Percentiles rank a stretch among this genome's conserved stretches.
phyloP scores from a whole-genome alignment of 2,329 filamentous ascomycete genomes.

The Cryphonectria radicalis region DNA sequence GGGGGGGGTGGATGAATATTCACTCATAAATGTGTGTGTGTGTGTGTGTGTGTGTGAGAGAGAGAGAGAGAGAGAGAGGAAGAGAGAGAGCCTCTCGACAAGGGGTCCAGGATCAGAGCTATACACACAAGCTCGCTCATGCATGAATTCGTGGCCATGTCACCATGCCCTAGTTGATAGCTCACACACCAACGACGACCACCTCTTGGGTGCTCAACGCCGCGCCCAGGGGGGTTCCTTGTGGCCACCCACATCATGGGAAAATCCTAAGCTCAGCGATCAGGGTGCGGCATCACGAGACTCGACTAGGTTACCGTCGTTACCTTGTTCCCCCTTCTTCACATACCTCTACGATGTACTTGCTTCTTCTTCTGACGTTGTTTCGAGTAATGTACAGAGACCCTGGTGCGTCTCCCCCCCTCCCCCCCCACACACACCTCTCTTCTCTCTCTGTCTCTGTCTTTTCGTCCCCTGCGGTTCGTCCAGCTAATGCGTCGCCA shows the following conservation, averaged over 20 bases:
- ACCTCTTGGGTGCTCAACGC: conserved; percentile 28
- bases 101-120: conserved; percentile 17
- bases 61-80: background rate
- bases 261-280: conserved; percentile 21
- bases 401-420: background rate
- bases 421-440: background rate
- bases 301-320: conserved; percentile 21
- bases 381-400: conserved; percentile 25
- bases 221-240: conserved; percentile 22
- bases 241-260: conserved; percentile 21
- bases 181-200: conserved; percentile 41
- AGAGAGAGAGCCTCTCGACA: conserved; percentile 15
- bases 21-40: background rate
- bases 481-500: conserved; percentile 27
- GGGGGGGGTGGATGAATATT: conserved; percentile 2
- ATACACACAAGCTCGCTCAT: conserved; percentile 42
- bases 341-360: background rate
- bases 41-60: background rate
- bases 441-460: background rate
- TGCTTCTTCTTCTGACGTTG: conserved; percentile 30
- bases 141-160: conserved; percentile 52
- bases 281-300: conserved; percentile 24
- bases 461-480: conserved; percentile 24
- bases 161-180: conserved; percentile 43
- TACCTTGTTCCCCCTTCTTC: conserved; percentile 13